Base-by-base conservation (phyloP, 2,329 filamentous ascomycete species). In the Trichoderma hamatum region DNA sequence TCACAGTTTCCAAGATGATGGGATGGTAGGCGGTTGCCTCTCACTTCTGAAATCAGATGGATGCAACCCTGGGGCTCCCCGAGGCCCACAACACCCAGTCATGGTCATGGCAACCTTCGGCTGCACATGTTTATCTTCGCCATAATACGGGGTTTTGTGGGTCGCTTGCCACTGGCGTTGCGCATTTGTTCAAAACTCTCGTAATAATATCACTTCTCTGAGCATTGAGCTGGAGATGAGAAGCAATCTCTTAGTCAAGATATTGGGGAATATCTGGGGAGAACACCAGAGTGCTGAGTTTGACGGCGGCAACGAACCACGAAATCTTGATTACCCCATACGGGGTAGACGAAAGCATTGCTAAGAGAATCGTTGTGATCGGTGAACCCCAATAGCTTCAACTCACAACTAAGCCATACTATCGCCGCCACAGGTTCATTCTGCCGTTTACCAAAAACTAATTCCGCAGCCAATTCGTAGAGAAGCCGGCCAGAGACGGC, bases 211-310 rank as follows among this genome's bases (percentile, higher is more conserved):
- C 24, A 30, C 56, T 24, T 24, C 14, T 26, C 11, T 58, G 24
- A 46, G 24, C 46, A 9, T n/a, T 26, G 51, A 19, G 36, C 58
- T 58, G 63, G 63, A 39, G 52, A 63, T 58, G 63, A 46, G 34
- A n/a, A 66, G 63, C 63, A 66, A 66, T 66, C 63, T 66, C 26
- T 66, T 66, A 66, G 63, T 66, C 63, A 66, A 66, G 63, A 61
- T 66, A 55, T 65, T 66, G 68, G 61, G 58, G 66, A 68, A 56
- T 56, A 21, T 68, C 66, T 68, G 66, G 66, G 58, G 66, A 63
- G 49, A 56, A 9, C 14, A 3, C 39, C 54, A 51, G n/a, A 59
- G 4, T 16, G 5, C 28, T 34, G 26, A 49, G n/a, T 52, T 51
- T 67, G 54, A 52, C 39, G 30, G 34, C 39, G 30, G 36, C n/a